Evolutionary conservation across 2,329 filamentous ascomycete species (phyloP), one percentile per base, ranked within the genome.

Genomic region (Cordyceps cateniannulata): DNA sequence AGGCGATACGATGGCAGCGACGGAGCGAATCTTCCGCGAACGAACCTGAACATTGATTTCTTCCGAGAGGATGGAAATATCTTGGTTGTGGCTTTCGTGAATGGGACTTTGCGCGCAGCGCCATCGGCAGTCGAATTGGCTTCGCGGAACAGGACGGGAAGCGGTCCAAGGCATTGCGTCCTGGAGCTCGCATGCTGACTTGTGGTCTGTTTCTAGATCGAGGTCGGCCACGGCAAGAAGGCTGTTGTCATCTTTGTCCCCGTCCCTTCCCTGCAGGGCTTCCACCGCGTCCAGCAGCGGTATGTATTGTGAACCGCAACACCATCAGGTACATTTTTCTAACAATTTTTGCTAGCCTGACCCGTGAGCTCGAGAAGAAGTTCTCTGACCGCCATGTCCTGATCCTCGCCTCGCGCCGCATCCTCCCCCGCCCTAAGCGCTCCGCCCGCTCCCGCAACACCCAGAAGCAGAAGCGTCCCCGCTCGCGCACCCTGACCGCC

Each of bases 191-290:
- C 85, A 86, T 85, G 85, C 85, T 88, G 85, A 88, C 83, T 87
- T 82, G 80, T 69, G 79, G 80, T 86, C 83, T 84, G 72, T 66
- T 68, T 78, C 74, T 82, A 99, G 95, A 95, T 99, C 86, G 95
- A 99, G 86, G 93, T 98, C 84, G 95, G 95, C 85, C 93, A 98
- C 86, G 95, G 95, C 88, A 96, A 96, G 88, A 99, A 98, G 90
- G 95, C 95, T 78, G 95, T 99, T 85, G 93, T 96, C 86, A 96
- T 99, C 90, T 99, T 99, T 90, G 95, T 99, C 86, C 95, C 95
- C 79, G 95, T 99, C 80, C 95, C 95, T 82, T 91, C 96, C 81
- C 91, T 99, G 79, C 85, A 88, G 80, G 91, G 91, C 79, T 99
- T 97, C 91, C 95, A 98, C 90, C 93, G 95, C 78, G 91, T 96